phyloP scores from a whole-genome alignment of 768 basidiomycete genomes.

The Erythrobasidium yunnanense region DNA sequence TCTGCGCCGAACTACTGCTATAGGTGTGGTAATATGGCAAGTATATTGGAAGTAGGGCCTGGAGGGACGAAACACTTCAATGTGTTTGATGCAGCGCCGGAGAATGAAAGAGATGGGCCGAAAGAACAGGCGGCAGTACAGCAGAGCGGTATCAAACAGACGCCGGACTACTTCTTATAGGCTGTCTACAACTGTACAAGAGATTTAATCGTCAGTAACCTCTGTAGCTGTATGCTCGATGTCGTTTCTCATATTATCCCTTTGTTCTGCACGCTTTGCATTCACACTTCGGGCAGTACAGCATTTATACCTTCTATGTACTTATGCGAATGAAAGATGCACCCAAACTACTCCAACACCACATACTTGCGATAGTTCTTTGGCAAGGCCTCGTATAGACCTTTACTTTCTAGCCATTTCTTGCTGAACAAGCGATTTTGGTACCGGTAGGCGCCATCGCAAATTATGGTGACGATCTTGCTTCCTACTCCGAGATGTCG shows the following conservation, averaged over 20 bases:
- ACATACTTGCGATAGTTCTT: constrained; percentile 75
- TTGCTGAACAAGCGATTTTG: constrained; percentile 92
- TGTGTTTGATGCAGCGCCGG: constrained; percentile 95
- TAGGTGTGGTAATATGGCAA: constrained; percentile 92
- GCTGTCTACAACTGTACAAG: background rate
- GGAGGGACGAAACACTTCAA: constrained; percentile 82
- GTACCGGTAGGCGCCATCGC: constrained; percentile 90
- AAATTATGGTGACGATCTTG: constrained; percentile 74
- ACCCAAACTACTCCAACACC: constrained; percentile 50
- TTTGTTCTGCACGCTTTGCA: background rate
- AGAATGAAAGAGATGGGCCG: constrained; percentile 89
- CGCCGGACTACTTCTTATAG: constrained; percentile 23
- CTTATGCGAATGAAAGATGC: too few relatives aligned
- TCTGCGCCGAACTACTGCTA: constrained; percentile 98
- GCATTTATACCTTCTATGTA: too few relatives aligned
- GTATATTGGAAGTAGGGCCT: constrained; percentile 88
- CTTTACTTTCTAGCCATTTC: constrained; percentile 76
- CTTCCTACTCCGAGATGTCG: constrained; percentile 70
- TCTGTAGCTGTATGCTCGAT: background rate
- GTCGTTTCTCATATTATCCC: background rate
- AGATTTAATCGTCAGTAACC: background rate
- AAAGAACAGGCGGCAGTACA: constrained; percentile 39
- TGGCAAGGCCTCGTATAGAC: constrained; percentile 66
- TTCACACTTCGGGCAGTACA: too few relatives aligned
- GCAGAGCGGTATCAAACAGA: background rate